A percentile compares a stretch with the other conserved stretches of the same genome.
Conservation (phyloP, 345 rosid genomes). For the rapeseed (Brassica napus) region DNA sequence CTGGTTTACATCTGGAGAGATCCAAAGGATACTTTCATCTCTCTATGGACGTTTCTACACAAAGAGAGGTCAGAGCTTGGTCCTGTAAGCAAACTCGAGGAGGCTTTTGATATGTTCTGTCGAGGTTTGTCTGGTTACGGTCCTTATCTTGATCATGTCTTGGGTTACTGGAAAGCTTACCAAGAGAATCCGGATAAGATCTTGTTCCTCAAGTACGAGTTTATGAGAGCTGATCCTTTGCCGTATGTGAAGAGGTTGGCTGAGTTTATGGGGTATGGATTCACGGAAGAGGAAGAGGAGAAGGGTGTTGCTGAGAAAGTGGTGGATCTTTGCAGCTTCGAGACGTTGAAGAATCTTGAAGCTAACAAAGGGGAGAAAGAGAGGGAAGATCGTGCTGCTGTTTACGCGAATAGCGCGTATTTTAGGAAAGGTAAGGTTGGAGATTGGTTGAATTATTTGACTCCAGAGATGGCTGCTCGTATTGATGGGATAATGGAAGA, state of each 20-base stretch:
- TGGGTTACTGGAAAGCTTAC: slow-evolving; percentile 39
- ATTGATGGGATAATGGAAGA: slow-evolving; percentile 31
- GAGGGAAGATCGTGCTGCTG: slow-evolving; percentile 14
- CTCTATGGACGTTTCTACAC: slow-evolving; percentile 36
- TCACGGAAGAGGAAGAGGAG: slow-evolving; percentile 34
- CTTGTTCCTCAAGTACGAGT: slow-evolving; percentile 37
- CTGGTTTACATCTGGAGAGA: slow-evolving; percentile 47
- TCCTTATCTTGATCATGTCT: slow-evolving; percentile 41
- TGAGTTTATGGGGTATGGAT: slow-evolving; percentile 41
- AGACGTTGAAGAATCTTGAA: slow-evolving; percentile 42
- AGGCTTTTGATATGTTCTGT: slow-evolving; percentile 40
- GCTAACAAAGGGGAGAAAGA: slow-evolving; percentile 38
- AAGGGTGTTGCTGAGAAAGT: slow-evolving; percentile 34
- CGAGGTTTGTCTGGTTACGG: slow-evolving; percentile 32
- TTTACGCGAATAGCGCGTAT: slow-evolving; percentile 24
- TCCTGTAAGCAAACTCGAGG: slow-evolving; percentile 30
- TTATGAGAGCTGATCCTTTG: slow-evolving; percentile 33
- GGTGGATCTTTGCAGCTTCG: slow-evolving; percentile 41
- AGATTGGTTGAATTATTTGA: slow-evolving; percentile 44
- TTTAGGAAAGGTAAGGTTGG: slow-evolving; percentile 49
- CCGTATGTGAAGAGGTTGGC: slow-evolving; percentile 35
- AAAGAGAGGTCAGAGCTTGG: slow-evolving; percentile 39
- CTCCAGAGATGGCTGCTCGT: slow-evolving; percentile 44
- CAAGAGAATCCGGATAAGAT: slow-evolving; percentile 30
- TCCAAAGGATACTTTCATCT: slow-evolving; percentile 41